Evolutionary conservation across 1,284 basidiomycete species (phyloP).

Genomic region (Cutaneotrichosporon sp.): DNA sequence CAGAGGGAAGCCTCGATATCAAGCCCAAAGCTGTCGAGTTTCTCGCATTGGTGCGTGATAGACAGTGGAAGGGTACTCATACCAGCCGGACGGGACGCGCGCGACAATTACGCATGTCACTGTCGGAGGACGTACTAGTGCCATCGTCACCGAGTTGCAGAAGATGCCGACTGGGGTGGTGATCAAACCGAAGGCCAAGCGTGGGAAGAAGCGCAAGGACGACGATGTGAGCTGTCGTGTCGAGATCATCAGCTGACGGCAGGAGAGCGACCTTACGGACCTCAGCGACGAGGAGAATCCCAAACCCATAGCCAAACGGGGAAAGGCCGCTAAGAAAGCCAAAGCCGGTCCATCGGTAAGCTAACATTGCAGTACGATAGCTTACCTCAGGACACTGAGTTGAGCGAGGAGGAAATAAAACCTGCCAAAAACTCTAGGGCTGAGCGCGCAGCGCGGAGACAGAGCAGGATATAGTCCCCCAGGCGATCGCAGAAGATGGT

Average conservation of each 20-base stretch:
- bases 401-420: neutral
- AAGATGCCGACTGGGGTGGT: constrained; percentile 40
- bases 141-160: constrained; percentile 66
- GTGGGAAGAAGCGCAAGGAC: constrained; percentile 5
- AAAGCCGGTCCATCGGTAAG: too few relatives aligned
- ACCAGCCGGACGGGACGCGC: constrained; percentile 61
- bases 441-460: neutral
- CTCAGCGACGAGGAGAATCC: constrained; percentile 3
- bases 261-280: constrained; percentile 3
- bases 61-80: constrained; percentile 4
- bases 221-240: neutral
- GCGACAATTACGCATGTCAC: constrained; percentile 73
- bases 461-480: too few relatives aligned
- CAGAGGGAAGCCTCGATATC: constrained; percentile 20
- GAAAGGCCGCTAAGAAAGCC: neutral
- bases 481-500: too few relatives aligned
- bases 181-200: constrained; percentile 1
- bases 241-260: neutral
- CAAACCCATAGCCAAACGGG: neutral
- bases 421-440: neutral
- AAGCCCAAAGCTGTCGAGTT: constrained; percentile 41
- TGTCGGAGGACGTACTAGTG: constrained; percentile 74
- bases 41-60: constrained; percentile 56
- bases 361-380: too few relatives aligned
- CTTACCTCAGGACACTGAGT: neutral